Conservation (phyloP, 2,329 filamentous ascomycete genomes). For the Esteya vermicola region DNA sequence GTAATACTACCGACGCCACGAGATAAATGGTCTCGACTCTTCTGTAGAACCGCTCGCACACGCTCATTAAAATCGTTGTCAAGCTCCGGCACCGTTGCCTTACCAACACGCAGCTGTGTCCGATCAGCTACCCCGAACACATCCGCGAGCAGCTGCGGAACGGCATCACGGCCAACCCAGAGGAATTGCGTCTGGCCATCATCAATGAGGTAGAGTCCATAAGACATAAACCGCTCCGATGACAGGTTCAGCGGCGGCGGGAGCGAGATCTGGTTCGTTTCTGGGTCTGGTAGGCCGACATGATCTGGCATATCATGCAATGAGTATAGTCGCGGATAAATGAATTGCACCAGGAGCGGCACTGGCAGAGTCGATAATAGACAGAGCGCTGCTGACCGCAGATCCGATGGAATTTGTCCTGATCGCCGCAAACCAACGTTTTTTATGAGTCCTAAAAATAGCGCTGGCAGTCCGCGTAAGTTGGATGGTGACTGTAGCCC, state of each 20-base stretch:
- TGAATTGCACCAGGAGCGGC: conserved; percentile 83
- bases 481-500: conserved; percentile 92
- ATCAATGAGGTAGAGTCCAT: conserved; percentile 90
- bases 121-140: conserved; percentile 83
- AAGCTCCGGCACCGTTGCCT: conserved; percentile 70
- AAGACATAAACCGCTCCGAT: conserved; percentile 74
- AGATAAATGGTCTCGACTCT: conserved; percentile 76
- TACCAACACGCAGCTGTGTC: conserved; percentile 77
- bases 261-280: conserved; percentile 78
- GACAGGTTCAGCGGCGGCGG: conserved; percentile 76
- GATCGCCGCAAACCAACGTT: conserved; percentile 89
- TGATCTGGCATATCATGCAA: conserved; percentile 94
- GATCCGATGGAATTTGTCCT: conserved; percentile 83
- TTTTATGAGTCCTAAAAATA: conserved; percentile 93
- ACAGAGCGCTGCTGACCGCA: conserved; percentile 84
- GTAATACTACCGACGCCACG: conserved; percentile 85
- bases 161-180: conserved; percentile 87
- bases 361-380: conserved; percentile 87
- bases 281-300: conserved; percentile 69
- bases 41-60: conserved; percentile 76
- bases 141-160: conserved; percentile 75
- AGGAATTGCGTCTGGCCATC: conserved; percentile 96
- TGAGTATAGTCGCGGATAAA: conserved; percentile 73
- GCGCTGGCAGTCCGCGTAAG: conserved; percentile 69
- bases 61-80: conserved; percentile 97